Base-by-base conservation (phyloP, 2,329 filamentous ascomycete genomes). In the Waltergamsia citrina region DNA sequence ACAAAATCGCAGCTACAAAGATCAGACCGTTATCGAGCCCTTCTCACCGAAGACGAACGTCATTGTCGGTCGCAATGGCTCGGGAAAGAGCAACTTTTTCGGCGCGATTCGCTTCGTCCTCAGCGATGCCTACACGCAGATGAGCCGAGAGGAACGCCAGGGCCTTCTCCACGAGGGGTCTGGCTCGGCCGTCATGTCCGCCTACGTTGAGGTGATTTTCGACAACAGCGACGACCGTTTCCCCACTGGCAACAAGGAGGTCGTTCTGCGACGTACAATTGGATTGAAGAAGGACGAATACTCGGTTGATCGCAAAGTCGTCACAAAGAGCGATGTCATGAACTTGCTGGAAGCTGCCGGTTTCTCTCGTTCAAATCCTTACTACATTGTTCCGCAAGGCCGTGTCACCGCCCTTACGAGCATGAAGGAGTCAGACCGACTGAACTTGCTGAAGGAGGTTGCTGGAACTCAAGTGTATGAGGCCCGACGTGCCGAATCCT, bases 71-170 rank as follows among this genome's bases (percentile, higher is more conserved):
- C 90, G 92, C 67, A 98, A 98, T 78, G 92, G 92, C 45, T 96
- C 92, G 3, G 92, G 92, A 53, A 98, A 98, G 72, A 95, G 87
- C 59, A 98, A 98, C 65, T 98, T 98, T 74, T 98, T 98, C 62
- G 90, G 92, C 33, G 92, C 92, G 29, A 95, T 98, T 60, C 87
- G 92, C 38, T 98, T 98, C 63, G 93, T 96, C 29, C 80, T 98
- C 42, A 92, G 88, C 61, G 92, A 98, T 77, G 86, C 87, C 44
- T 98, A 98, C 62, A 93, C 85, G 29, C 85, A 93, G 57, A 85
- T 98, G 76, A 85, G 83, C 43, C 83, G 90, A 48, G 92, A 98
- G 57, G 90, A 98, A 67, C 85, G 92, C 40, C 87, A 94, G 60
- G 87, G 85, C 20, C 74, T 98, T 23, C 74, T 98, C n/a, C 92